A percentile compares a stretch with the other conserved stretches of the same genome.
Conservation (phyloP, 352 stramenopile genomes). For the Hyphochytrium catenoides region DNA sequence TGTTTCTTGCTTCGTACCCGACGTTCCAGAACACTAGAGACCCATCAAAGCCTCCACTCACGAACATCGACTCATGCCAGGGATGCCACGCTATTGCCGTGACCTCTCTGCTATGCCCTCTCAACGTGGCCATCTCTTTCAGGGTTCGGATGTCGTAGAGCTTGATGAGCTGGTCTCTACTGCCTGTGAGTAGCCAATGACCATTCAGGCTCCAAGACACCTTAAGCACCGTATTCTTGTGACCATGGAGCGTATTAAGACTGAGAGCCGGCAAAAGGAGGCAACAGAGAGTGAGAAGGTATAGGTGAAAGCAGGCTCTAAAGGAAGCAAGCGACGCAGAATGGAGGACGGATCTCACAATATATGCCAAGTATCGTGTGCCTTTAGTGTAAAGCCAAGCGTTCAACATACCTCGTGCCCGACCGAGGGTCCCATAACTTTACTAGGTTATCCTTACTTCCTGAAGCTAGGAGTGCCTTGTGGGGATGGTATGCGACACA, state of each 20-base stretch:
- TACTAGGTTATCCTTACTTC: conserved; percentile 88
- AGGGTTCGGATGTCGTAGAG: conserved; percentile 94
- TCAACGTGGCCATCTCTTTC: conserved; percentile 80
- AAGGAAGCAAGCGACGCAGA: no score
- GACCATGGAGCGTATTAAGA: conserved; percentile 82
- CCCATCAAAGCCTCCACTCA: conserved; percentile 87
- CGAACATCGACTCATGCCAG: conserved; percentile 83
- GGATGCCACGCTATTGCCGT: conserved; percentile 90
- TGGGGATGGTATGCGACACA: conserved; percentile 85
- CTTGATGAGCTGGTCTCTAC: conserved; percentile 93
- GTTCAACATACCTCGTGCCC: conserved; percentile 50
- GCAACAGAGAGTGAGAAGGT: conserved; percentile 10
- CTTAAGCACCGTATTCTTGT: conserved; percentile 95
- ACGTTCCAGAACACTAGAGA: conserved; percentile 94
- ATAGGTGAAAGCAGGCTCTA: no score
- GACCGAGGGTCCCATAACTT: conserved; percentile 95
- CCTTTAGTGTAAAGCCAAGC: no score
- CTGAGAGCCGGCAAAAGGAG: conserved; percentile 15
- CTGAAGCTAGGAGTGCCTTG: conserved; percentile 75
- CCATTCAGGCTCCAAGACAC: conserved; percentile 91
- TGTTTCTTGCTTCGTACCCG: conserved; percentile 27
- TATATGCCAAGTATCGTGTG: no score
- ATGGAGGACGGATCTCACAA: no score
- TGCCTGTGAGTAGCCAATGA: conserved; percentile 90
- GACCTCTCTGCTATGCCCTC: conserved; percentile 85